Evolutionary conservation across 2,329 filamentous ascomycete species (phyloP), one percentile per base, ranked within the genome.

Genomic region (Pseudogymnoascus sp.): DNA sequence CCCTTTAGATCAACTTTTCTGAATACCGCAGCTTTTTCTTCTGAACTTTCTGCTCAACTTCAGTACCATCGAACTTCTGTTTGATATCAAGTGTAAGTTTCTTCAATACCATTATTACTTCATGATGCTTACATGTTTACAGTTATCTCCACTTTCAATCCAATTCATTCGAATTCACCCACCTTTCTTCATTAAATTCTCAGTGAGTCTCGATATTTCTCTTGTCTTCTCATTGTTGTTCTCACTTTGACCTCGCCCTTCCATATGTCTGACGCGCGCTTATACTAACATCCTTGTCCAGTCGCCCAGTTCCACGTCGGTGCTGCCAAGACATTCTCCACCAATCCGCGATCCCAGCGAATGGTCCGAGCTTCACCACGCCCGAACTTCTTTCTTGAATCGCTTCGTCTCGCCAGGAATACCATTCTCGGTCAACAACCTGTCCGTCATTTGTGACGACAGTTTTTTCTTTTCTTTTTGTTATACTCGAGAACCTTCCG

Each of bases 301-400:
- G 50, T 57, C n/a, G 28, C 17, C 17, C 50, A 33, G 50, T 57
- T 57, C 50, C 17, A 28, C 50, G n/a, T 50, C 26, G 28, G 50
- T 57, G 50, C 10, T 21, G 50, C 50, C 50, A 57, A 57, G 50
- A 57, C 50, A 57, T 57, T 57, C 28, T 57, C 50, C 50, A 57
- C 50, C 50, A 57, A 57, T 57, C 50, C 10, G 50, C 50, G 50
- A 53, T 57, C 28, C 50, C 10, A 57, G 50, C 50, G 17, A 4
- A 33, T 57, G 50, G 50, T 57, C 50, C 26, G 28, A 57, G 50
- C 50, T 13, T 13, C 50, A 57, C 50, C 50, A 11, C 28, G 50
- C 50, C 47, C 28, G 50, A 57, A 57, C 50, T 33, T 33, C 50
- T 57, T 57, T 31, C 26, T 33, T 57, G 50, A 7, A 10, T 19